These are phyloP conservation scores for Yueomyces sp. DNA, from an alignment of 805 yeast genomes.

Conservation along the genomic window DNA sequence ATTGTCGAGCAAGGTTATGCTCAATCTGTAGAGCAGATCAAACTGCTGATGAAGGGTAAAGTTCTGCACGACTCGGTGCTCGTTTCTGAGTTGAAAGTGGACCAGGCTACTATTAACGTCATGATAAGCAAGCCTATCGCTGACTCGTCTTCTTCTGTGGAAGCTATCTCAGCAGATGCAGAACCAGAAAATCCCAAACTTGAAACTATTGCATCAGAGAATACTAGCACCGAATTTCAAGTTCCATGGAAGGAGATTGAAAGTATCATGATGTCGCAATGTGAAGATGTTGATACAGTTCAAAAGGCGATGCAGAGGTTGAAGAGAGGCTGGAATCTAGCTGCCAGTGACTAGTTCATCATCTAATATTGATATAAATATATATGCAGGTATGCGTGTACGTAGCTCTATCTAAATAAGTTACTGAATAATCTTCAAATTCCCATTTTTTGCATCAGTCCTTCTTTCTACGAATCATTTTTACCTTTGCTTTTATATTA, in stretches of 20 bases:
- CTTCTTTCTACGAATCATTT: conserved; percentile 25
- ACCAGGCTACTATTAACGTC: conserved; percentile 29
- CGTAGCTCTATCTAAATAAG: background rate
- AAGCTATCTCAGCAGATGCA: background rate
- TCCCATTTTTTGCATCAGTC: background rate
- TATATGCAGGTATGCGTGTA: background rate
- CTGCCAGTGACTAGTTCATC: conserved; percentile 1
- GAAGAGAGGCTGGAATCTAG: conserved; percentile 28
- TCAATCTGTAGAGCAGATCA: conserved; percentile 29
- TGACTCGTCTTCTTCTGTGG: background rate
- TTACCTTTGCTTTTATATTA: conserved; percentile 42
- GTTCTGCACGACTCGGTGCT: conserved; percentile 41
- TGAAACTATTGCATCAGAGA: background rate
- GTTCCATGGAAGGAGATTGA: conserved; percentile 36
- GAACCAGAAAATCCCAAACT: background rate
- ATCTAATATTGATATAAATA: background rate
- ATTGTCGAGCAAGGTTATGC: conserved; percentile 20
- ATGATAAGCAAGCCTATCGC: conserved; percentile 25
- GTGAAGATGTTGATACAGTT: conserved; percentile 19
- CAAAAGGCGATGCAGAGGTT: conserved; percentile 23
- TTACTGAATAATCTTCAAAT: background rate
- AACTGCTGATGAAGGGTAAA: conserved; percentile 47
- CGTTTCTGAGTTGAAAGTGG: conserved; percentile 20
- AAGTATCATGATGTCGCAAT: conserved; percentile 22
- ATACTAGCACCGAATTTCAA: background rate